Conservation (phyloP, 2,329 filamentous ascomycete genomes). For the Xylariaceae sp. region DNA sequence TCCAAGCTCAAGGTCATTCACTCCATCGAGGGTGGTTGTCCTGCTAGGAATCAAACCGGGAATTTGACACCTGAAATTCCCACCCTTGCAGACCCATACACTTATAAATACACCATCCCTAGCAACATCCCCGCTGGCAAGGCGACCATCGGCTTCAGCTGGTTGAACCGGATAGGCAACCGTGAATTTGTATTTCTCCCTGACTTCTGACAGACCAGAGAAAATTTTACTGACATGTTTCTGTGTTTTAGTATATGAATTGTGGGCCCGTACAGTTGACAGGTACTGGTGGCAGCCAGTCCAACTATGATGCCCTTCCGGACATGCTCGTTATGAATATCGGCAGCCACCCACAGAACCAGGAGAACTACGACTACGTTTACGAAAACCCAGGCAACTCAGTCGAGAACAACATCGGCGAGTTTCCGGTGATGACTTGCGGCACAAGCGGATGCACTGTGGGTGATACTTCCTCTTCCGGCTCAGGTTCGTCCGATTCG, state of each 20-base stretch:
- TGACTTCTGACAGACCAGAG: too few relatives aligned
- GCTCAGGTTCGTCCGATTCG: conserved; percentile 7
- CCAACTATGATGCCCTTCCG: conserved; percentile 60
- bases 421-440: conserved; percentile 32
- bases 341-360: conserved; percentile 22
- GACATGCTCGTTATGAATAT: conserved; percentile 75
- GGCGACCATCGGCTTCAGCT: conserved; percentile 85
- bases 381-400: conserved; percentile 65
- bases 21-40: conserved; percentile 82
- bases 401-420: conserved; percentile 45
- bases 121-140: conserved; percentile 67
- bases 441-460: conserved; percentile 17
- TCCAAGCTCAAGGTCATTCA: conserved; percentile 86
- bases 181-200: too few relatives aligned
- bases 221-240: too few relatives aligned
- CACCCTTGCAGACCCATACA: conserved; percentile 42
- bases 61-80: conserved; percentile 52
- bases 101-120: conserved; percentile 70
- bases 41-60: conserved; percentile 52
- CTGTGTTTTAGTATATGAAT: conserved; percentile 99
- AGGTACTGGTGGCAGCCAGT: conserved; percentile 44
- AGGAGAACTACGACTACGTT: conserved; percentile 52
- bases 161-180: conserved; percentile 91
- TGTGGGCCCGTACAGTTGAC: conserved; percentile 73
- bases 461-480: conserved; percentile 21